These are phyloP conservation scores for Creolimax fragrantissima DNA, from an alignment of 78 protist genomes.

Conservation along the genomic window DNA sequence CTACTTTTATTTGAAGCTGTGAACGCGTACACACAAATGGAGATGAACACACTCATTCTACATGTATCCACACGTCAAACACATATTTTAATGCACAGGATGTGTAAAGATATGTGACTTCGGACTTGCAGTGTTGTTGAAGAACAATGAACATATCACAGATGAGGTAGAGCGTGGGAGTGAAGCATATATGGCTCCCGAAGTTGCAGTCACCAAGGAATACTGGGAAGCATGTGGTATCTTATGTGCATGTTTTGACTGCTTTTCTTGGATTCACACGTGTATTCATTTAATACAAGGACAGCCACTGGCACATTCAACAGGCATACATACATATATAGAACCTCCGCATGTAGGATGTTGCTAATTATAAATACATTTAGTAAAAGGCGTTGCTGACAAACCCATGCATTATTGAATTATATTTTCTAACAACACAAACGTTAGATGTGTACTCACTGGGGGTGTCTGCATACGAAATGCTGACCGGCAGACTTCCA, in stretches of 20 bases:
- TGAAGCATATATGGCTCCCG: constrained; percentile 38
- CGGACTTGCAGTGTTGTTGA: background rate
- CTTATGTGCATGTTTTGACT: background rate
- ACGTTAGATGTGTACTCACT: background rate
- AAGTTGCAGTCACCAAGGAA: background rate
- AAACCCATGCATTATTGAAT: background rate
- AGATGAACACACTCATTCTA: too few species aligned
- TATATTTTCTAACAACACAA: background rate
- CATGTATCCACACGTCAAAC: too few species aligned
- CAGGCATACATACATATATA: background rate
- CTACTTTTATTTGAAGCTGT: too few species aligned
- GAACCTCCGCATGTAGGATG: background rate
- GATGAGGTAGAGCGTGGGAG: constrained; percentile 15
- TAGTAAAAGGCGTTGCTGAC: background rate
- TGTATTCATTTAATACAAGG: too few species aligned
- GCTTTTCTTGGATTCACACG: background rate
- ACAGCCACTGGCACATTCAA: background rate
- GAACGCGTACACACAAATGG: too few species aligned
- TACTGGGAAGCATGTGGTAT: constrained; percentile 14
- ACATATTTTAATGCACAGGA: background rate
- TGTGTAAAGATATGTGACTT: background rate
- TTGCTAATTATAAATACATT: background rate
- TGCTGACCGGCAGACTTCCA: background rate
- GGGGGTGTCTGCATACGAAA: background rate
- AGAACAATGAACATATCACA: background rate